Evolutionary conservation across 495 filamentous ascomycete genomes (phyloP).

Genomic region (Aspergillus wentii): DNA sequence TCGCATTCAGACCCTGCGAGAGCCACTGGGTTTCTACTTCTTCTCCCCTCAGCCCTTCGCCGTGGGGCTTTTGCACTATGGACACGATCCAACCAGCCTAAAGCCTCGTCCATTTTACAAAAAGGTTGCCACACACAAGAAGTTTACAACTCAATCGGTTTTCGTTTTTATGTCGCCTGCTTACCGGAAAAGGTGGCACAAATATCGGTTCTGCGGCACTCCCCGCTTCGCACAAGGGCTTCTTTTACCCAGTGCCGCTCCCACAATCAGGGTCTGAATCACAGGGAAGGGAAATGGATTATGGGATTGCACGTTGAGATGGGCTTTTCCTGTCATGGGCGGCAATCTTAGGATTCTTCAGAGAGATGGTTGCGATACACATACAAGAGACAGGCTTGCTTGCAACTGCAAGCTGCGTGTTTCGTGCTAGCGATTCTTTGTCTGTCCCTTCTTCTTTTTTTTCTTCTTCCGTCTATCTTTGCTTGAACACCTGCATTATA

Average conservation of each 20-base stretch:
- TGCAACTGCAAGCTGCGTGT: conserved; percentile 21
- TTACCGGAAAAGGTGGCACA: conserved; percentile 3
- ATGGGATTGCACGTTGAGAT: conserved; percentile 2
- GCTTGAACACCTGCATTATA: conserved; percentile 32
- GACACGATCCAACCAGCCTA: too few species aligned
- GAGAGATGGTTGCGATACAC: conserved; percentile 30
- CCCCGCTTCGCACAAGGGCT: conserved; percentile 9
- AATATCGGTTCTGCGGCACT: conserved; percentile 9
- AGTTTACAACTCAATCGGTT: too few species aligned
- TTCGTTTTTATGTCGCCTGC: not conserved
- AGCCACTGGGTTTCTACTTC: conserved; percentile 24
- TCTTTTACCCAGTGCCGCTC: conserved; percentile 11
- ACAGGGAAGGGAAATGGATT: conserved; percentile 12
- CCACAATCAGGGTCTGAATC: conserved; percentile 20
- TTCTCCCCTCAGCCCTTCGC: conserved; percentile 15
- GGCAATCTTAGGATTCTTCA: conserved; percentile 17
- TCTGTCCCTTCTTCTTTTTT: conserved; percentile 36
- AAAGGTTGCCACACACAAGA: too few species aligned
- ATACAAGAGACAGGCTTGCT: conserved; percentile 25
- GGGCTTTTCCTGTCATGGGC: conserved; percentile 14
- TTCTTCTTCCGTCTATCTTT: conserved; percentile 32
- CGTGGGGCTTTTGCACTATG: conserved; percentile 14
- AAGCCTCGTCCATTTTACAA: too few species aligned
- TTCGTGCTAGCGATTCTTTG: conserved; percentile 31
- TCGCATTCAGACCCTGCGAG: conserved; percentile 32